Conservation (phyloP, 257 asterid species). For the Lycium ferocissimum region DNA sequence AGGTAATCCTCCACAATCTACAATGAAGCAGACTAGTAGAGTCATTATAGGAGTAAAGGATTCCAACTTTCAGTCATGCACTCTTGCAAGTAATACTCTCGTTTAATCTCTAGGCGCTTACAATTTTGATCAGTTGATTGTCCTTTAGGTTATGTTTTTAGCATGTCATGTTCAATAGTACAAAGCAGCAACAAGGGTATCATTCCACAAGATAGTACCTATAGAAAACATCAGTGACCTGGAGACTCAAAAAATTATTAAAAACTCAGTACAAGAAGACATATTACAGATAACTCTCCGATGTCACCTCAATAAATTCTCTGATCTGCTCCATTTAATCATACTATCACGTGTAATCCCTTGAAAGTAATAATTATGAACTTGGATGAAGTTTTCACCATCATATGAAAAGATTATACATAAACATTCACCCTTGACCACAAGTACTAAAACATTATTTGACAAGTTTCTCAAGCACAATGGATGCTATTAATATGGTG, state of each 20-base stretch:
- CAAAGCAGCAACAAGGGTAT: conserved; percentile 11
- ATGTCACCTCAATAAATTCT: conserved; percentile 10
- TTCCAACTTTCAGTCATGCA: conserved; percentile 18
- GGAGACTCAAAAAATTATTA: conserved; percentile 7
- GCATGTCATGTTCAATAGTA: conserved; percentile 12
- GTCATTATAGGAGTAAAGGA: background rate
- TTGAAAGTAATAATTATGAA: conserved; percentile 16
- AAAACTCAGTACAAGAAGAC: background rate
- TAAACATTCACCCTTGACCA: background rate
- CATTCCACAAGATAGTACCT: conserved; percentile 27
- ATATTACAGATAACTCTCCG: background rate
- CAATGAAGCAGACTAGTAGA: conserved; percentile 16
- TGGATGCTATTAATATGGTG: background rate
- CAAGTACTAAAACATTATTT: conserved; percentile 7
- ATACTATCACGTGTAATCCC: background rate
- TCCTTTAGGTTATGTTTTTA: conserved; percentile 19
- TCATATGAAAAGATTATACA: background rate
- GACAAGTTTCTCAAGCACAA: conserved; percentile 23
- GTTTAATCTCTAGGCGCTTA: background rate
- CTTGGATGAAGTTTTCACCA: background rate
- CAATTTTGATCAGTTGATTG: conserved; percentile 24
- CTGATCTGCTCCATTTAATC: background rate
- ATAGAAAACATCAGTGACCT: conserved; percentile 22
- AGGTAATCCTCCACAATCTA: conserved; percentile 27
- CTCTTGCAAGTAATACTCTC: conserved; percentile 11